Base-by-base conservation (phyloP, 2,329 filamentous ascomycete genomes). In the Cladosporium sp. region DNA sequence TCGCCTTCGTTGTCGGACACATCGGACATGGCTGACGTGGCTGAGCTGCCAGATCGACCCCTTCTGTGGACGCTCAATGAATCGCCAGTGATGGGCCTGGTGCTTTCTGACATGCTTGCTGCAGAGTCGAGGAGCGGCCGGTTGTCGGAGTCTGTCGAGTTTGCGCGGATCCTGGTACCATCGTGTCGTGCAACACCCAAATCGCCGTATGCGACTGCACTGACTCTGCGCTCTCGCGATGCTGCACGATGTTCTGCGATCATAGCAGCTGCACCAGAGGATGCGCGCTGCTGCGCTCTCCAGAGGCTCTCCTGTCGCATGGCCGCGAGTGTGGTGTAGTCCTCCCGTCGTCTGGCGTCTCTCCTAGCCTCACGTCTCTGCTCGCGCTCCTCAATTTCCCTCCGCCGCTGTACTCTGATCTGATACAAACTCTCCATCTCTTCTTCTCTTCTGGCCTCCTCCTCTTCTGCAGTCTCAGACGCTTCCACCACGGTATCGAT, bases 381-480 rank as follows among this genome's bases (percentile, higher is more conserved):
- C 70, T 96, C 91, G 5, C 92, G 88, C 68, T 95, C 92, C 5
- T 87, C 86, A 46, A 89, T 84, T 76, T 96, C 90, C 65, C 86
- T 84, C 61, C 93, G 87, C 63, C 95, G 86, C 21, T 91, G 88
- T 14, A 91, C 76, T 14, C 95, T 89, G 66, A 98, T 94, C 77
- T 96, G 92, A 77, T 96, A 98, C 49, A 98, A 79, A 0, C 91
- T 87, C 68, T 95, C 91, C 95, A 98, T 98, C 77, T 97, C 92
- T 31, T 92, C 87, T 69, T 98, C 93, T 14, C 95, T 86, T 62
- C 92, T 81, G 1, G 80, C 79, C 76, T 96, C 92, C 69, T 96
- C 88, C 63, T 93, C 90, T 61, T 96, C 91, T 10, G 83, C 85
- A 0, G 90, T 92, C 74, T 91, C 89, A 0, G 93, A 93, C 70